Evolutionary conservation across 345 rosid species (phyloP), one percentile per base, ranked within the genome.

Genomic region (Gynandropsis gynandra): DNA sequence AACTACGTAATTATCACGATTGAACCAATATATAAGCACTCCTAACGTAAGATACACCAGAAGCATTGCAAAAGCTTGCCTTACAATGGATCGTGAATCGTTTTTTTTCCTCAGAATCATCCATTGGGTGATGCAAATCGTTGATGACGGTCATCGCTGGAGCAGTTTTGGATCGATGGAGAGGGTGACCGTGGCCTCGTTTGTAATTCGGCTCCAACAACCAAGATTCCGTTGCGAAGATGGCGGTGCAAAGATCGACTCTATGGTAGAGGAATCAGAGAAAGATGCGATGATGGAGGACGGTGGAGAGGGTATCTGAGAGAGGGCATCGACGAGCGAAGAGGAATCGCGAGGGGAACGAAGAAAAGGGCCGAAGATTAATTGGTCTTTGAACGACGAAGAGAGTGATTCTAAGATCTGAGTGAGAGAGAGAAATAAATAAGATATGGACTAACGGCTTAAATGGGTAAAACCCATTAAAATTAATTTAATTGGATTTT

Each of bases 81-180:
- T 64, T 14, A 85, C 75, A 6, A 92, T 65, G 19, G 83, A 76
- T 10, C 81, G 81, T 15, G 85, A 67, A 0, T 73, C 39, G 67
- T 45, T 19, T 68, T 76, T 33, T 74, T 89, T 66, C 10, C 65
- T 78, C 17, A 77, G 54, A 14, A 63, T 40, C 3, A 53, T 57
- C 15, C 66, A 68, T 36, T 44, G 69, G 38, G 53, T 42, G 57
- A 52, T 24, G 54, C 10, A 10, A 0, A 49, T 85, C 95, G 32
- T 82, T 77, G 62, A 82, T 80, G 1, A 78, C 87, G 5, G 89
- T 82, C 84, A 92, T 82, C 17, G 98, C 98, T 1, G 98, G 96
- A 0, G 95, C 93, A 0, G 98, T 90, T 67, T 78, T 87, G 46
- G 87, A 80, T 56, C 96, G 65, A 79, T 92, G 96, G 34, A 92